These are phyloP conservation scores for Arthonia radiata DNA, from an alignment of 495 filamentous ascomycete species.

Conservation along the genomic window DNA sequence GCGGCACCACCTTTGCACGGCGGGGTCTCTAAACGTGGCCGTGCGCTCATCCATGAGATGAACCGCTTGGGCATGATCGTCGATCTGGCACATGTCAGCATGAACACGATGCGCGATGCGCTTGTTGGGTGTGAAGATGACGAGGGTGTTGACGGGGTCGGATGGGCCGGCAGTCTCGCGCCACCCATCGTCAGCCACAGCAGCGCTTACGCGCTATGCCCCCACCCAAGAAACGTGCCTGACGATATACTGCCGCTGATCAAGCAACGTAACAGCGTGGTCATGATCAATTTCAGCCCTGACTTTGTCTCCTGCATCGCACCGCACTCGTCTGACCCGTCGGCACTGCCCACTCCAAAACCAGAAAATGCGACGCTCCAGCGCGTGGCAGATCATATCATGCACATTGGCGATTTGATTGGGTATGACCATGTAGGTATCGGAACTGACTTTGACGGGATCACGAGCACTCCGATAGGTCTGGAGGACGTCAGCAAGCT, in stretches of 20 bases:
- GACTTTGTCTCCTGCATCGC: constrained; percentile 50
- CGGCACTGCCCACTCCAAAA: constrained; percentile 16
- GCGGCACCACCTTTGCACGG: constrained; percentile 24
- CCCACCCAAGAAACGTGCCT: constrained; percentile 46
- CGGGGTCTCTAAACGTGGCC: constrained; percentile 47
- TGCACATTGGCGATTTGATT: constrained; percentile 39
- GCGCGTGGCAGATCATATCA: constrained; percentile 54
- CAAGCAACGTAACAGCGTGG: constrained; percentile 31
- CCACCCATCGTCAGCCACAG: constrained; percentile 56
- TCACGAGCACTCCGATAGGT: constrained; percentile 27
- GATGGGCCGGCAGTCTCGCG: constrained; percentile 25
- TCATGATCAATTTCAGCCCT: constrained; percentile 61
- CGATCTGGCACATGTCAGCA: constrained; percentile 41
- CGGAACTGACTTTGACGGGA: constrained; percentile 55
- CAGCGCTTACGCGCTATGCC: constrained; percentile 37
- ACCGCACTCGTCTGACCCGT: constrained; percentile 18
- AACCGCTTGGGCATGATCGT: constrained; percentile 61
- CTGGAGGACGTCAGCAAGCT: constrained; percentile 64
- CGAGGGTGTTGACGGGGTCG: constrained; percentile 14
- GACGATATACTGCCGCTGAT: constrained; percentile 43
- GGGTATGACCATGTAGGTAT: constrained; percentile 55
- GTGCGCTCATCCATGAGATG: constrained; percentile 45
- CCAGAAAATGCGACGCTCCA: constrained; percentile 44
- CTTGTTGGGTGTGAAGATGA: constrained; percentile 21
- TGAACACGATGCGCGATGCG: constrained; percentile 47